Conservation (phyloP, 768 basidiomycete species). For the Suillus ampliporus region DNA sequence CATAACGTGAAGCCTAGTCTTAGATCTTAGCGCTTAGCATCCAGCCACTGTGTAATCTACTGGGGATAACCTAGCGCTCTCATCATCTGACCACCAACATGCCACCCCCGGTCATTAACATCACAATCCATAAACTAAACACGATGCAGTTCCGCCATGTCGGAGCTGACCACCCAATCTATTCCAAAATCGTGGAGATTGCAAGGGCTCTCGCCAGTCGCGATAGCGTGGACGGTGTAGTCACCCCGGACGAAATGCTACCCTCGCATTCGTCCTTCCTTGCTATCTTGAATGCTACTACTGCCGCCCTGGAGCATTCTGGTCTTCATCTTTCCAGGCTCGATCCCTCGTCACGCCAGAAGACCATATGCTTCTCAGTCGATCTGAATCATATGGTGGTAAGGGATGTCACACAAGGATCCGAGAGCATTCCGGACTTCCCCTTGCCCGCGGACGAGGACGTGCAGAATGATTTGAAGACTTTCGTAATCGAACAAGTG, state of each 20-base stretch:
- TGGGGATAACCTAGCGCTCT: too few species aligned
- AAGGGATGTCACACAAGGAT: constrained; percentile 2
- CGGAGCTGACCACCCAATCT: constrained; percentile 3
- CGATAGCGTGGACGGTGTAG: not conserved
- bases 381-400: constrained; percentile 1
- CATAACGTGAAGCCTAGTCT: not conserved
- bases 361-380: constrained; percentile 2
- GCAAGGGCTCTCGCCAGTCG: constrained; percentile 6
- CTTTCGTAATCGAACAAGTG: constrained; percentile 2
- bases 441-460: constrained; percentile 1
- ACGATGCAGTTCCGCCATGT: constrained; percentile 9
- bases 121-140: constrained; percentile 2
- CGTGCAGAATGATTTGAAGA: not conserved
- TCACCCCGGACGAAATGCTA: constrained; percentile 5
- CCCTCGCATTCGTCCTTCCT: constrained; percentile 9
- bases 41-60: too few species aligned
- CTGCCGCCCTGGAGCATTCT: not conserved
- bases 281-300: constrained; percentile 5
- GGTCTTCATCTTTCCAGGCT: constrained; percentile 7
- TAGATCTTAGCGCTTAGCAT: too few species aligned
- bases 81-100: constrained; percentile 5
- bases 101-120: constrained; percentile 5
- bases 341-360: constrained; percentile 6
- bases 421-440: not conserved
- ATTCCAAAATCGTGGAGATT: not conserved